These are phyloP conservation scores for Trichoderma sp. DNA, from an alignment of 2,329 filamentous ascomycete species.

Conservation along the genomic window DNA sequence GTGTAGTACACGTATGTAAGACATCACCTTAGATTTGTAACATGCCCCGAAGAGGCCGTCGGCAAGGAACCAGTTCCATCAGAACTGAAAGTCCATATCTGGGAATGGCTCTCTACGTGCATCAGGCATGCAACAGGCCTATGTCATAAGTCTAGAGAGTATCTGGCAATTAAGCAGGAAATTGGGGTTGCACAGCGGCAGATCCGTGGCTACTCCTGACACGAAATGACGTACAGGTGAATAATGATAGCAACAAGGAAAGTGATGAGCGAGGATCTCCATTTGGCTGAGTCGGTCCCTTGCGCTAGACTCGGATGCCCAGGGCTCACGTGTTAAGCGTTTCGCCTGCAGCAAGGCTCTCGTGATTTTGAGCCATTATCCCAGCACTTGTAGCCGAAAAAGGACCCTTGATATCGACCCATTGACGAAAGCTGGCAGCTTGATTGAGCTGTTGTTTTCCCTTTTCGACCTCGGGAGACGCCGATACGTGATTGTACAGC, in stretches of 20 bases:
- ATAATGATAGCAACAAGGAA: background rate
- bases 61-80: background rate
- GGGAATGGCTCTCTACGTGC: background rate
- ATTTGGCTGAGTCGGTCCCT: constrained; percentile 3
- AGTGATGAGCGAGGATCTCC: background rate
- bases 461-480: constrained; percentile 1
- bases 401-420: constrained; percentile 1
- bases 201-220: background rate
- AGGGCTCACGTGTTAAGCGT: constrained; percentile 1
- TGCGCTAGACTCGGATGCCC: constrained; percentile 9
- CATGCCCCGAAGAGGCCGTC: background rate
- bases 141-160: background rate
- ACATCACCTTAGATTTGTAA: background rate
- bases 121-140: background rate
- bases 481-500: background rate
- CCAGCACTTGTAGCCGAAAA: background rate
- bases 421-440: background rate
- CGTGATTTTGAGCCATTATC: constrained; percentile 4
- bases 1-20: background rate
- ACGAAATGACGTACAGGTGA: constrained; percentile 10
- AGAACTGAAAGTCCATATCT: background rate
- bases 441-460: constrained; percentile 19
- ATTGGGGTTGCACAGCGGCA: background rate
- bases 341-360: background rate
- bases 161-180: background rate